phyloP scores from a whole-genome alignment of 192 early-diverging fungal genomes.

The Thamnidium elegans region DNA sequence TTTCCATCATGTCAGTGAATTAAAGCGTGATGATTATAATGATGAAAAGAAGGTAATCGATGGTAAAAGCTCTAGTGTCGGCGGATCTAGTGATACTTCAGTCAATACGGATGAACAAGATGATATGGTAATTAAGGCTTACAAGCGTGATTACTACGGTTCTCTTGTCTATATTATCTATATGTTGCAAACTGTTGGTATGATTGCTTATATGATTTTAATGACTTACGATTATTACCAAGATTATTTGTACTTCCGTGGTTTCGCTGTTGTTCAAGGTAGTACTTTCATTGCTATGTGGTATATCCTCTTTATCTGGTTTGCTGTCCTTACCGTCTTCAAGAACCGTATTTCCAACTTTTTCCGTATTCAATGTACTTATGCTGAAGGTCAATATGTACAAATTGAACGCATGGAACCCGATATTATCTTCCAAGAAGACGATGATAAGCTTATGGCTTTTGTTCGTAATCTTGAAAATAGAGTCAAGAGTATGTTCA shows the following conservation, averaged over 20 bases:
- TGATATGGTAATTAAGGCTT: slow-evolving; percentile 42
- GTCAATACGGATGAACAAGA: slow-evolving; percentile 9
- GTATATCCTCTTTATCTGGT: slow-evolving; percentile 47
- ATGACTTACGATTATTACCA: slow-evolving; percentile 48
- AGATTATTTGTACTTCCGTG: slow-evolving; percentile 33
- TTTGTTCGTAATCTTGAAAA: slow-evolving; percentile 24
- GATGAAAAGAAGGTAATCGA: slow-evolving; percentile 8
- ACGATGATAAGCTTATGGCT: slow-evolving; percentile 32
- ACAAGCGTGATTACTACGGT: slow-evolving; percentile 44
- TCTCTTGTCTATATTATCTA: slow-evolving; percentile 36
- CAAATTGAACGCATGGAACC: slow-evolving; percentile 44
- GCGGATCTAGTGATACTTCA: not conserved
- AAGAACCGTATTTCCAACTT: slow-evolving; percentile 47
- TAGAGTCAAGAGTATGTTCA: slow-evolving; percentile 22
- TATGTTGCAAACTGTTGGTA: slow-evolving; percentile 35
- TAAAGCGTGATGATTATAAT: slow-evolving; percentile 11
- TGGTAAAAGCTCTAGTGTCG: not conserved
- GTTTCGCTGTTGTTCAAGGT: slow-evolving; percentile 34
- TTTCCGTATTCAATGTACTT: slow-evolving; percentile 48
- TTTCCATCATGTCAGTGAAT: not conserved
- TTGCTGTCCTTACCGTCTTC: slow-evolving; percentile 40
- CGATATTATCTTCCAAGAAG: slow-evolving; percentile 36
- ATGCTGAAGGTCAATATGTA: slow-evolving; percentile 38
- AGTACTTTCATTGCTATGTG: slow-evolving; percentile 51
- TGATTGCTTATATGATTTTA: slow-evolving; percentile 40